A percentile compares a stretch with the other conserved stretches of the same genome.
Evolutionary conservation across 768 basidiomycete species (phyloP).

Genomic region (Boletus reticuloceps): DNA sequence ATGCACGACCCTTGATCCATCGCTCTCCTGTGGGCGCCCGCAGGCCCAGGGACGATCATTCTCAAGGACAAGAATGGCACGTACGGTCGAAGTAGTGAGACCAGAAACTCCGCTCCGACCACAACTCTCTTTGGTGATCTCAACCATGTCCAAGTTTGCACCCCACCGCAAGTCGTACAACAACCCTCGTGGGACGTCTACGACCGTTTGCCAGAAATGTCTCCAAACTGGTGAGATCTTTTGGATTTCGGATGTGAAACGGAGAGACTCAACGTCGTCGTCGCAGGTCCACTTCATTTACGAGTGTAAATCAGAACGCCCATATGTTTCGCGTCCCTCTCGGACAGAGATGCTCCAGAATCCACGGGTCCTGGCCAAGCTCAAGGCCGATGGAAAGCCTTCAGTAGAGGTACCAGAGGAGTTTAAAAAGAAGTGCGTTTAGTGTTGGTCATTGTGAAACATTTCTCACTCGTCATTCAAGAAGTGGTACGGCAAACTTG

Average conservation of each 20-base stretch:
- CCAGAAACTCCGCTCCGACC: conserved; percentile 12
- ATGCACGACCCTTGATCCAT: not conserved
- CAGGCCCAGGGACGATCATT: conserved; percentile 14
- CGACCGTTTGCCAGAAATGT: conserved; percentile 83
- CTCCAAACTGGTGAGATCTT: conserved; percentile 52
- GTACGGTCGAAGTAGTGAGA: not conserved
- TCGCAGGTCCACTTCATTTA: conserved; percentile 84
- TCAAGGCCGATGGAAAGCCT: conserved; percentile 69
- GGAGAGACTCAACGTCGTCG: not conserved
- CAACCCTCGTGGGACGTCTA: conserved; percentile 59
- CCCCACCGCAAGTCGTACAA: conserved; percentile 65
- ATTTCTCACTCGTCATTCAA: conserved; percentile 26
- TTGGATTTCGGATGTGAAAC: conserved; percentile 5
- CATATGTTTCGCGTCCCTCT: conserved; percentile 88
- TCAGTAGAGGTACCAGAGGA: conserved; percentile 87
- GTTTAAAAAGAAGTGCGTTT: conserved; percentile 74
- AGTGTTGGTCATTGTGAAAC: not conserved
- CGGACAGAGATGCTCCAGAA: conserved; percentile 85
- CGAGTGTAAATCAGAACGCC: conserved; percentile 78
- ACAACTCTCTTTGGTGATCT: not conserved
- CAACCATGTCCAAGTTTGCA: conserved; percentile 73
- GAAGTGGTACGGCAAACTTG: conserved; percentile 78
- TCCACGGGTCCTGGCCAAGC: conserved; percentile 61
- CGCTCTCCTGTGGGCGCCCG: not conserved
- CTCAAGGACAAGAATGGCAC: conserved; percentile 5